Percentiles rank a stretch among this genome's conserved stretches.
Evolutionary conservation across 2,329 filamentous ascomycete genomes (phyloP).

Genomic region (Gyromitra esculenta): DNA sequence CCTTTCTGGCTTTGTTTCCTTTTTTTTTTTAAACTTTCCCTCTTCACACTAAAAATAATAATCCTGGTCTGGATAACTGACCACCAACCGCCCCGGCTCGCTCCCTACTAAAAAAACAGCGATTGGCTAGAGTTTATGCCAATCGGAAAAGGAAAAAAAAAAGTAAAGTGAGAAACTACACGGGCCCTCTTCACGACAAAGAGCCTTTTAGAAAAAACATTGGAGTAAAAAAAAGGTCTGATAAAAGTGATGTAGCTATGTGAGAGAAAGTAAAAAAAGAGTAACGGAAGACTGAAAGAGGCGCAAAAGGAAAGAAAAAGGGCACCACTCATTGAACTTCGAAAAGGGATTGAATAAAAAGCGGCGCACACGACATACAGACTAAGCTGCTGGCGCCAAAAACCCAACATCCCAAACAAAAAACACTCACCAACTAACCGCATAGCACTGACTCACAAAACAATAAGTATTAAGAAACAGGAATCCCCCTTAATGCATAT

Average conservation of each 20-base stretch:
- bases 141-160: conserved; percentile 14
- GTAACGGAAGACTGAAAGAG: conserved; percentile 8
- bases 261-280: conserved; percentile 8
- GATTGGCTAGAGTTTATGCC: conserved; percentile 29
- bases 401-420: conserved; percentile 23
- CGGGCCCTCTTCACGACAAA: conserved; percentile 2
- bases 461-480: conserved; percentile 46
- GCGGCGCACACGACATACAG: conserved; percentile 36
- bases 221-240: background rate
- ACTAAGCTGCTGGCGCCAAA: conserved; percentile 21
- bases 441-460: conserved; percentile 33
- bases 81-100: background rate
- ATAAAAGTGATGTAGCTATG: conserved; percentile 26
- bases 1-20: conserved; percentile 12
- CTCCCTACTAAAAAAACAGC: conserved; percentile 33
- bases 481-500: conserved; percentile 24
- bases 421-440: conserved; percentile 33
- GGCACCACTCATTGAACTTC: conserved; percentile 13
- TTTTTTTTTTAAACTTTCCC: conserved; percentile 14
- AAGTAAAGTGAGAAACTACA: conserved; percentile 18
- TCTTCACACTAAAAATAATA: conserved; percentile 37
- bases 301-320: conserved; percentile 19
- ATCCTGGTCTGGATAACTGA: conserved; percentile 29
- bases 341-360: conserved; percentile 32
- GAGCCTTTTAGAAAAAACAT: background rate